These are phyloP conservation scores for Auricularia sp. DNA, from an alignment of 768 basidiomycete genomes.

Conservation along the genomic window DNA sequence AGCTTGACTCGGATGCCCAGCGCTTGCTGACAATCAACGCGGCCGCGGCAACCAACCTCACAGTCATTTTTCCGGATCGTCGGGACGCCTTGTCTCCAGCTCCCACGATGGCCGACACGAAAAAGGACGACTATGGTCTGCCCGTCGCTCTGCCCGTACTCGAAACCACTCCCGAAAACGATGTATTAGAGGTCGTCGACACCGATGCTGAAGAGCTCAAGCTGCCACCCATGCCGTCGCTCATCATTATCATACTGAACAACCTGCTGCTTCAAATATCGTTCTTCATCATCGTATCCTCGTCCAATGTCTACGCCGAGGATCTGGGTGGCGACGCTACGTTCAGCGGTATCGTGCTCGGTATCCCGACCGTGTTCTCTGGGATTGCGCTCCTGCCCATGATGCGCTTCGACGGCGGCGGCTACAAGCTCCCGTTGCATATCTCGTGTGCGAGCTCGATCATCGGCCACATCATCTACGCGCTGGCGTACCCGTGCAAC, in stretches of 20 bases:
- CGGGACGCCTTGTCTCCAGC: no score
- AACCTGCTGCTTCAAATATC: conserved; percentile 41
- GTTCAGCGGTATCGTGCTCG: conserved; percentile 58
- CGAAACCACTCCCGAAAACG: not conserved
- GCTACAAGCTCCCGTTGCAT: conserved; percentile 43
- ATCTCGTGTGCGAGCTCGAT: conserved; percentile 43
- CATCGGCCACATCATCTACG: conserved; percentile 50
- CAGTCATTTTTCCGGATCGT: no score
- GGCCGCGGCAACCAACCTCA: no score
- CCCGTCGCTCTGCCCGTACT: not conserved
- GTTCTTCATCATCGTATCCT: conserved; percentile 62
- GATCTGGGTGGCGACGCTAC: conserved; percentile 57
- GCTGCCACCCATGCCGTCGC: conserved; percentile 36
- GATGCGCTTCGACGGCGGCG: conserved; percentile 43
- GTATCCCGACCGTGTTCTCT: conserved; percentile 55
- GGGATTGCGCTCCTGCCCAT: conserved; percentile 49
- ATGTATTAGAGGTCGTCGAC: not conserved
- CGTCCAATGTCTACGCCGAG: conserved; percentile 51
- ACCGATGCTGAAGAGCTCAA: conserved; percentile 30
- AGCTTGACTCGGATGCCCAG: no score
- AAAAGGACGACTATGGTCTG: no score
- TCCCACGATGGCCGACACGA: no score
- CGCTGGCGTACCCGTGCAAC: conserved; percentile 45
- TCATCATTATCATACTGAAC: conserved; percentile 34
- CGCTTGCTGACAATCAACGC: no score